phyloP scores from a whole-genome alignment of 179 eudicot genomes.

The Camellia oleifera region DNA sequence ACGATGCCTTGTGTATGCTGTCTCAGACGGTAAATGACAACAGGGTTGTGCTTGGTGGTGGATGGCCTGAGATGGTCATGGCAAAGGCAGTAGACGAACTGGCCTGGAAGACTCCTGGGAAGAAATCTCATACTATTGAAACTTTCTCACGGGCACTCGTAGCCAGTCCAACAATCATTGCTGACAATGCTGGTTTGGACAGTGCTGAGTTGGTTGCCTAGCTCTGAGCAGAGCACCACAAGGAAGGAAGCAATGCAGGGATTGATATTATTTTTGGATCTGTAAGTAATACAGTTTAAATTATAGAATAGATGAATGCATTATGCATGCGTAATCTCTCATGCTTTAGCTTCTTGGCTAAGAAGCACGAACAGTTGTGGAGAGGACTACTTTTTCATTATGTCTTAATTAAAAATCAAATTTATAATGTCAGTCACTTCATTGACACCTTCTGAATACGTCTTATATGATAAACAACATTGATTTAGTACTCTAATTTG shows the following conservation, averaged over 20 bases:
- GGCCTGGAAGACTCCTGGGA: conserved; percentile 93
- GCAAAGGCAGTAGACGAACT: conserved; percentile 92
- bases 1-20: conserved; percentile 92
- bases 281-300: conserved; percentile 45
- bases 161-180: conserved; percentile 91
- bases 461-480: too few species aligned
- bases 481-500: too few species aligned
- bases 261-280: conserved; percentile 86
- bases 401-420: too few species aligned
- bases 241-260: conserved; percentile 74
- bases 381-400: too few species aligned
- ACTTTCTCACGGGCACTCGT: conserved; percentile 91
- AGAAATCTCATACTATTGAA: conserved; percentile 95
- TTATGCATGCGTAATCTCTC: not conserved
- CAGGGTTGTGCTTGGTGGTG: conserved; percentile 93
- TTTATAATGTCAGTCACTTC: too few species aligned
- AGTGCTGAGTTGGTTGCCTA: conserved; percentile 91
- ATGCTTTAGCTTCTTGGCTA: too few species aligned
- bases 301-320: not conserved
- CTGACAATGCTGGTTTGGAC: conserved; percentile 97
- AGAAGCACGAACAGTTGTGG: too few species aligned
- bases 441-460: too few species aligned
- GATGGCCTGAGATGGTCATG: conserved; percentile 99
- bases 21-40: conserved; percentile 95
- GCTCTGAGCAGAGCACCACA: conserved; percentile 97